Evolutionary conservation across 768 basidiomycete genomes (phyloP).

Genomic region (Wakefieldia striispora): DNA sequence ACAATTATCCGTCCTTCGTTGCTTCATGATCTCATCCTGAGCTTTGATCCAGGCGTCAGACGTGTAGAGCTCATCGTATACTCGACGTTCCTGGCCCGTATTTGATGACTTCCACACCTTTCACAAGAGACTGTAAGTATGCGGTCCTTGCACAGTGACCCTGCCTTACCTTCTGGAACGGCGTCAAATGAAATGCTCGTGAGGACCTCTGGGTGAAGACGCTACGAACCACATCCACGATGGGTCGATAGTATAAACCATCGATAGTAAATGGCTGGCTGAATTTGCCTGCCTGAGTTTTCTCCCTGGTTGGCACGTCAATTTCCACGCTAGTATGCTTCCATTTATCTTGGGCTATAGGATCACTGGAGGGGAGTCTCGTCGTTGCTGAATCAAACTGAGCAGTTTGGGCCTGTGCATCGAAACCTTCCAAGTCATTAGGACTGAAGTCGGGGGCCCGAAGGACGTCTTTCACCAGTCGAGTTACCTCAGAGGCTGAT

Average conservation of each 20-base stretch:
- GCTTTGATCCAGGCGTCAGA: neutral
- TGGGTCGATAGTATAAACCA: constrained; percentile 24
- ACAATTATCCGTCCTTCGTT: constrained; percentile 7
- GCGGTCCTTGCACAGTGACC: neutral
- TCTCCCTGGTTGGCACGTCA: neutral
- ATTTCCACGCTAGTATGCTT: neutral
- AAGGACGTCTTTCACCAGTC: neutral
- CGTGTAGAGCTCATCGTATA: neutral
- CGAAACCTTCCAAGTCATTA: neutral
- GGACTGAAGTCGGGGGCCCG: neutral
- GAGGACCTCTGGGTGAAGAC: constrained; percentile 6
- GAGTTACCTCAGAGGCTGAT: neutral
- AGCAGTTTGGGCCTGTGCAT: neutral
- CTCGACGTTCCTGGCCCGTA: neutral
- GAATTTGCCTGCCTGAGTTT: neutral
- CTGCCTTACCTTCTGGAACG: constrained; percentile 19
- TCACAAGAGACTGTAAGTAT: neutral
- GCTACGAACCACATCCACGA: constrained; percentile 11
- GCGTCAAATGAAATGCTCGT: constrained; percentile 21
- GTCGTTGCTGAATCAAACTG: neutral
- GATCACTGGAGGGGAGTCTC: neutral
- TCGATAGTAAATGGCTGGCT: constrained; percentile 20
- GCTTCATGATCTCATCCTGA: constrained; percentile 13
- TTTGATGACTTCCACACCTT: neutral
- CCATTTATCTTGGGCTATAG: neutral